Base-by-base conservation (phyloP, 805 yeast species). In the Ogataea glucozyma region DNA sequence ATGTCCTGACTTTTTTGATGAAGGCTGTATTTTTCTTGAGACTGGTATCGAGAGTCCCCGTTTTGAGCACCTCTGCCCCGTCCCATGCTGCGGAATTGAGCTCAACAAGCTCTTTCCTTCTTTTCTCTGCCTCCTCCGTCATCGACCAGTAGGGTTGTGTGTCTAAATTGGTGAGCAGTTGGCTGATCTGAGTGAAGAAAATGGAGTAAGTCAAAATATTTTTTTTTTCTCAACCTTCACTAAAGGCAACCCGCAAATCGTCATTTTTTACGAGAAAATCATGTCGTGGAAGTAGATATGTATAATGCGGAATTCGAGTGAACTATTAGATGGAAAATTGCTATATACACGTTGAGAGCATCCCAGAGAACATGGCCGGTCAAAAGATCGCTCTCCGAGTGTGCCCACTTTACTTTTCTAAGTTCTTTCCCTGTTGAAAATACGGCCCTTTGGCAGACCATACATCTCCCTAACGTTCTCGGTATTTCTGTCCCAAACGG, bases 11-110 rank as follows among this genome's bases (percentile, higher is more conserved):
- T 53, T 83, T 84, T 58, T 82, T 85, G 38, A 88, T 81, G 56
- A 87, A 85, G 0, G 88, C 84, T 3, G 88, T 79, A 58, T 90
- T 87, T 60, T 83, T 86, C 69, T 89, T 89, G 51, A 89, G 68
- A 43, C 90, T 83, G 0, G 95, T 70, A 58, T 89, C 96, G 8
- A 81, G 61, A 30, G 58, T 33, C 30, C 52, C 55, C 30, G 56
- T 31, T n/a, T 56, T 55, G 39, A 58, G 57, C n/a, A 64, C 64
- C 14, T 48, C 52, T 17, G 65, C 73, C 1, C 81, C 85, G 26
- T 62, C 58, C 85, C 87, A 80, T 2, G 84, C 82, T 41, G 58
- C 52, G 0, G 44, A 30, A 53, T 83, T 82, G 19, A 70, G 52
- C 14, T 64, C 65, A 23, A 51, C 49, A 6, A 78, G 61, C 38